A percentile compares a stretch with the other conserved stretches of the same genome.
Conservation (phyloP, 2,329 filamentous ascomycete genomes). For the Lachnellula hyalina region DNA sequence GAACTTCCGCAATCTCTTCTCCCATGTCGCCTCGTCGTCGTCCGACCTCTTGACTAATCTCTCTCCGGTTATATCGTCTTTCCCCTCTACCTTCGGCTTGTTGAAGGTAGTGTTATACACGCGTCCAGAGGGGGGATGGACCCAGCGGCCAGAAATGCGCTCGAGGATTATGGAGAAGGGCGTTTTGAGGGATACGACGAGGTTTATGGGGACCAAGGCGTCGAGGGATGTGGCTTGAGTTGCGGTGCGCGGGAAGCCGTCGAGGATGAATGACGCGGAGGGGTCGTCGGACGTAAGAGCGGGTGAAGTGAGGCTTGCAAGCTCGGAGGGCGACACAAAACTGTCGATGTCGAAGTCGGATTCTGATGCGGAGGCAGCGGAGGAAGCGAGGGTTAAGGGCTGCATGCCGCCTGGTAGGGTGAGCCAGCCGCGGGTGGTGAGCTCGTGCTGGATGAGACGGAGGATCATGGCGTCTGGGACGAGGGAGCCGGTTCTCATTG, state of each 20-base stretch:
- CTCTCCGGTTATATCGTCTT: constrained; percentile 89
- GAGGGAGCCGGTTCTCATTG: constrained; percentile 83
- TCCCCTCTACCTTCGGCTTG: constrained; percentile 70
- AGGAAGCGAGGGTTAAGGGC: constrained; percentile 26
- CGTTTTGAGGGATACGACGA: constrained; percentile 82
- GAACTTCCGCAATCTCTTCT: constrained; percentile 73
- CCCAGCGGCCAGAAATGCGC: constrained; percentile 87
- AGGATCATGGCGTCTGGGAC: constrained; percentile 90
- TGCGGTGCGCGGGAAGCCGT: constrained; percentile 90
- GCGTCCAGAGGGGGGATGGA: constrained; percentile 83
- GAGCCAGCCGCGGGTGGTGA: constrained; percentile 82
- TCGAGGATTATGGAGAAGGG: constrained; percentile 82
- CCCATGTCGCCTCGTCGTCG: constrained; percentile 83
- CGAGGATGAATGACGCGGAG: constrained; percentile 84
- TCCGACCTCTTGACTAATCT: constrained; percentile 75
- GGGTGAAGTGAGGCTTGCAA: constrained; percentile 33
- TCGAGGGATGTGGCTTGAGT: constrained; percentile 74
- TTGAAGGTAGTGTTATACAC: constrained; percentile 97
- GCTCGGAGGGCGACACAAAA: constrained; percentile 26
- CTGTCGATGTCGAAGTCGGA: constrained; percentile 26
- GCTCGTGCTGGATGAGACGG: constrained; percentile 84
- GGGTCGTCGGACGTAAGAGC: constrained; percentile 60
- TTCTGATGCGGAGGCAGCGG: constrained; percentile 33
- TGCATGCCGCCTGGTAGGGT: constrained; percentile 39
- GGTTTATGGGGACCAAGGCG: constrained; percentile 83